A percentile compares a stretch with the other conserved stretches of the same genome.
Evolutionary conservation across 2,329 filamentous ascomycete species (phyloP).

Genomic region (Didymella segeticola): DNA sequence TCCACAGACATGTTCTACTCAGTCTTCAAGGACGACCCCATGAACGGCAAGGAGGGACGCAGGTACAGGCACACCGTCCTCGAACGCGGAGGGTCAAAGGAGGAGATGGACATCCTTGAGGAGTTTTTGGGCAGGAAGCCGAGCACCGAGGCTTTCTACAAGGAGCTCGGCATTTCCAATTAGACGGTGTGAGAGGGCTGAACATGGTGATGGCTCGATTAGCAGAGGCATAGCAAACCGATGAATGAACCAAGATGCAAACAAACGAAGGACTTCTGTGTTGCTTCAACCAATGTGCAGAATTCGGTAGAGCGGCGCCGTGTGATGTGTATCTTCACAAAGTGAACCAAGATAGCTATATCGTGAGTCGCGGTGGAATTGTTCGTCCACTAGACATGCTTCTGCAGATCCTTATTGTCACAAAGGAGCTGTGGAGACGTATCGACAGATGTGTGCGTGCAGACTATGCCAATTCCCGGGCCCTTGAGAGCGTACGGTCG

Average conservation of each 20-base stretch:
- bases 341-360: no score
- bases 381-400: no score
- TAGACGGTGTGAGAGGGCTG: constrained; percentile 9
- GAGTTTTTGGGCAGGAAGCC: constrained; percentile 80
- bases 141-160: constrained; percentile 79
- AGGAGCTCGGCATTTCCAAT: constrained; percentile 67
- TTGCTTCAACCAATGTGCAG: no score
- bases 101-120: constrained; percentile 81
- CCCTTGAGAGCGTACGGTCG: no score
- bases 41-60: constrained; percentile 76
- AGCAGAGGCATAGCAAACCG: background rate
- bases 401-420: no score
- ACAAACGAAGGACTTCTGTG: background rate
- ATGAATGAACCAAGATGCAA: background rate
- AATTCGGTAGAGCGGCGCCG: no score
- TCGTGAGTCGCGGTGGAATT: no score
- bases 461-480: no score
- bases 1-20: constrained; percentile 86
- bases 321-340: no score
- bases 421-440: no score
- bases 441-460: no score
- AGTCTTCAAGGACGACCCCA: constrained; percentile 78
- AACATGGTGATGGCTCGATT: background rate
- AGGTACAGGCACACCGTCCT: constrained; percentile 80
- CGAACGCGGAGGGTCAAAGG: constrained; percentile 77